Conservation (phyloP, 75 land plant genomes). For the Adiantum capillusveneris region DNA sequence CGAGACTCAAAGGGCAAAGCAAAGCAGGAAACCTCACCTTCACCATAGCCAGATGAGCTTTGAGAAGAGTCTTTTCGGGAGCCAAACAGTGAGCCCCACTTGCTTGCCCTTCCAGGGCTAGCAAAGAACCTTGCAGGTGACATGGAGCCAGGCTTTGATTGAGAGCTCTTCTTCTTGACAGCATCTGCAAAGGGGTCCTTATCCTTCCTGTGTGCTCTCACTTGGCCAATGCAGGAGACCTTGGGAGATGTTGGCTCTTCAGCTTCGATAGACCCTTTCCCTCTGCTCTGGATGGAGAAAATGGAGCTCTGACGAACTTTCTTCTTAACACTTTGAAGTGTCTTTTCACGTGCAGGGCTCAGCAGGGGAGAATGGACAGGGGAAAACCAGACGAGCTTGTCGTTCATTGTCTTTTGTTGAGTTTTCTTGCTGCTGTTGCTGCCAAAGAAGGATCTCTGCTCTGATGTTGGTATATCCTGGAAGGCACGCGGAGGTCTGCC, state of each 20-base stretch:
- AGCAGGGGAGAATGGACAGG: background rate
- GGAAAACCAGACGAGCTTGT: background rate
- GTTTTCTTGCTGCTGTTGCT: background rate
- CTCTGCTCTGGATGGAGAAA: background rate
- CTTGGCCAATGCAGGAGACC: constrained; percentile 4
- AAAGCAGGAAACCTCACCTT: background rate
- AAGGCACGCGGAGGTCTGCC: background rate
- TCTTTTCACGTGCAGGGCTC: background rate
- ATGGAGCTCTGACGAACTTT: background rate
- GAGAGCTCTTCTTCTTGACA: background rate
- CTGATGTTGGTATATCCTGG: background rate
- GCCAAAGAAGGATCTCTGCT: background rate
- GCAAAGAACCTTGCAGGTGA: constrained; percentile 2
- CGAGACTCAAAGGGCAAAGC: background rate
- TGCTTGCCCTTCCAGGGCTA: background rate
- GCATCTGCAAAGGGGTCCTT: background rate
- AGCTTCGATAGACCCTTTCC: background rate
- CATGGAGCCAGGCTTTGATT: background rate
- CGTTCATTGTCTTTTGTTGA: background rate
- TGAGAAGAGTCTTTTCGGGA: background rate
- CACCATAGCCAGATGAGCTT: constrained; percentile 5
- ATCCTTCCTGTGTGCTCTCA: background rate
- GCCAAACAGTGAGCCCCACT: constrained; percentile 2
- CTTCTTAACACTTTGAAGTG: background rate
- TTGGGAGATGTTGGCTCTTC: constrained; percentile 1